Evolutionary conservation across 768 basidiomycete species (phyloP).

Genomic region (Boletus reticulatus): DNA sequence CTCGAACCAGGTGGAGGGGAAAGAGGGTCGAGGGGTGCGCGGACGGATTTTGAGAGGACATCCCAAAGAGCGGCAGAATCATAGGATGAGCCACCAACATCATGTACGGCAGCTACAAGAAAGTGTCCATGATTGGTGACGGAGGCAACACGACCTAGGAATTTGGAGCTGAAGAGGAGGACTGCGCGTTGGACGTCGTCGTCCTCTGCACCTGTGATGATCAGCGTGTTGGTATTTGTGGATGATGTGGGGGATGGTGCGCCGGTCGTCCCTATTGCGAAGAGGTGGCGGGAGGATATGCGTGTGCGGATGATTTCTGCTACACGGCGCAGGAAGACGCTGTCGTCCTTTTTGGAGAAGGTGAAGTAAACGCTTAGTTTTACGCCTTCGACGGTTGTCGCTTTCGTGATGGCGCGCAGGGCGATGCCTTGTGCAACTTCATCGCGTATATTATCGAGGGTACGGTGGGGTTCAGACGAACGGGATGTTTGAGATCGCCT

Average conservation of each 20-base stretch:
- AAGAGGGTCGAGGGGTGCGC: constrained; percentile 58
- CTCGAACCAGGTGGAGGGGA: constrained; percentile 63
- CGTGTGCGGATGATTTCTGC: constrained; percentile 45
- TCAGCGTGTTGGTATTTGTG: constrained; percentile 41
- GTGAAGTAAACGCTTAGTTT: constrained; percentile 60
- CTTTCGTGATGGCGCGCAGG: constrained; percentile 49
- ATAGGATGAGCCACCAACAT: constrained; percentile 52
- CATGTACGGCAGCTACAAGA: constrained; percentile 49
- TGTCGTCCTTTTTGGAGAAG: constrained; percentile 55
- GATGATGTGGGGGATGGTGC: constrained; percentile 26
- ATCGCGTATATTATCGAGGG: constrained; percentile 57
- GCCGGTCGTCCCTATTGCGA: constrained; percentile 53
- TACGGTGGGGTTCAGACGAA: constrained; percentile 30
- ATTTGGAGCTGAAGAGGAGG: constrained; percentile 64
- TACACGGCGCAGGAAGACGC: constrained; percentile 54
- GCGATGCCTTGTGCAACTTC: constrained; percentile 61
- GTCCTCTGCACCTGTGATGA: constrained; percentile 56
- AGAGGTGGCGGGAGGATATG: constrained; percentile 46
- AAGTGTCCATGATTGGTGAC: constrained; percentile 34
- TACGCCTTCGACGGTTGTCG: constrained; percentile 49
- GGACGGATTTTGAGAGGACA: constrained; percentile 61
- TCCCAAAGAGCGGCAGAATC: constrained; percentile 72
- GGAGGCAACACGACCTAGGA: constrained; percentile 56
- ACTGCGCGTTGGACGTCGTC: constrained; percentile 65
- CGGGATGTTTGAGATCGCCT: neutral